Conservation (phyloP, 305 asterid genomes). For the Nicotiana rustica region DNA sequence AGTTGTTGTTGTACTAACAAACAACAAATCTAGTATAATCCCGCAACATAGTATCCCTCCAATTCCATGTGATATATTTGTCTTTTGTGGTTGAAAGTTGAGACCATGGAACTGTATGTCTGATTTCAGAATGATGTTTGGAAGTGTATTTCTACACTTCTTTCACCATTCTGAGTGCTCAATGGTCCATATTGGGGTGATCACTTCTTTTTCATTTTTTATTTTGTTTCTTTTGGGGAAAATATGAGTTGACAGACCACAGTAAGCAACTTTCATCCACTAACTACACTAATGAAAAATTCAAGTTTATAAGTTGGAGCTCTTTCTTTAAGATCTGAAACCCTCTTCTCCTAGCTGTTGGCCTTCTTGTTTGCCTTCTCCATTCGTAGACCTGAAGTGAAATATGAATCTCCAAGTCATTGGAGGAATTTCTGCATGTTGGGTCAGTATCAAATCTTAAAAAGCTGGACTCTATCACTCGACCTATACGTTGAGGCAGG, state of each 20-base stretch:
- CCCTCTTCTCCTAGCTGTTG: neutral
- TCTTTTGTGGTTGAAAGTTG: constrained; percentile 13
- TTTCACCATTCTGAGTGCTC: constrained; percentile 21
- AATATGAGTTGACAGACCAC: neutral
- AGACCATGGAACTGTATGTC: constrained; percentile 1
- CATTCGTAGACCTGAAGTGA: constrained; percentile 2
- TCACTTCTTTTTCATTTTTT: neutral
- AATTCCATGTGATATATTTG: neutral
- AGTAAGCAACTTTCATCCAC: constrained; percentile 1
- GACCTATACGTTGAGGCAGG: neutral
- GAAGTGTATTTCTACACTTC: neutral
- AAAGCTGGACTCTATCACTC: neutral
- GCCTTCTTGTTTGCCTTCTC: neutral
- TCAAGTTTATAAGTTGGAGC: constrained; percentile 29
- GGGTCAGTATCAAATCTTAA: neutral
- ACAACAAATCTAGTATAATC: too few species aligned
- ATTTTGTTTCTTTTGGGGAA: neutral
- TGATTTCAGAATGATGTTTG: neutral
- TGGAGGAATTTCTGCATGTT: neutral
- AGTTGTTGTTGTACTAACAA: too few species aligned
- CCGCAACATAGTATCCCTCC: neutral
- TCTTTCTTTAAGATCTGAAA: constrained; percentile 1
- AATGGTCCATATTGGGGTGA: constrained; percentile 8
- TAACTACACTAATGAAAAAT: neutral
- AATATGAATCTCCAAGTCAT: neutral